A percentile compares a stretch with the other conserved stretches of the same genome.
phyloP scores from a whole-genome alignment of 495 filamentous ascomycete genomes.

The Margaritispora aquatica region DNA sequence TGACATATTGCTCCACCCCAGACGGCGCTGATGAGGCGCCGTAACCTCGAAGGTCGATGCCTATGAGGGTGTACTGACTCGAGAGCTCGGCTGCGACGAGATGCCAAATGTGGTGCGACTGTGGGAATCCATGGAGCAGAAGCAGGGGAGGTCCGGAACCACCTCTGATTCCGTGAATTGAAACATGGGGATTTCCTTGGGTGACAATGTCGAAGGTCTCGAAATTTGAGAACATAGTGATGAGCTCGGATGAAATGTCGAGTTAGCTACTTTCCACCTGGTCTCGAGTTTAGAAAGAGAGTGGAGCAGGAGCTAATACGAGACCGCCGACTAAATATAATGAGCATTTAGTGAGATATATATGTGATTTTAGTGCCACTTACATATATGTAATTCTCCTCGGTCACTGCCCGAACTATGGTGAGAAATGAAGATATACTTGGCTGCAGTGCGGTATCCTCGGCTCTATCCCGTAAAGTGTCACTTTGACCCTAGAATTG shows the following conservation, averaged over 20 bases:
- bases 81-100: conserved; percentile 23
- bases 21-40: conserved; percentile 32
- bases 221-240: conserved; percentile 19
- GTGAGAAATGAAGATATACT: background rate
- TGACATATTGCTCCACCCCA: conserved; percentile 21
- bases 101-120: conserved; percentile 36
- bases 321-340: too few relatives aligned
- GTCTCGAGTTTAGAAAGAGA: too few relatives aligned
- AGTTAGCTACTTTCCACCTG: too few relatives aligned
- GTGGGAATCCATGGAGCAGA: conserved; percentile 32
- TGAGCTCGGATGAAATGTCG: too few relatives aligned
- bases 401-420: background rate
- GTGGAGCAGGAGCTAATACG: too few relatives aligned
- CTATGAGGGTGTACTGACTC: conserved; percentile 27
- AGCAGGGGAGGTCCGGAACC: conserved; percentile 30
- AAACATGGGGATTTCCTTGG: conserved; percentile 12
- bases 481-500: too few relatives aligned
- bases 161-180: conserved; percentile 26
- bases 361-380: too few relatives aligned
- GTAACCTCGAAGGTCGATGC: conserved; percentile 35
- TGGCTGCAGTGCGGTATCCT: background rate
- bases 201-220: conserved; percentile 19
- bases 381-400: background rate
- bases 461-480: background rate
- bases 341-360: too few relatives aligned